Evolutionary conservation across 129 eudicot genomes (phyloP).

Genomic region (Erigeron canadensis): DNA sequence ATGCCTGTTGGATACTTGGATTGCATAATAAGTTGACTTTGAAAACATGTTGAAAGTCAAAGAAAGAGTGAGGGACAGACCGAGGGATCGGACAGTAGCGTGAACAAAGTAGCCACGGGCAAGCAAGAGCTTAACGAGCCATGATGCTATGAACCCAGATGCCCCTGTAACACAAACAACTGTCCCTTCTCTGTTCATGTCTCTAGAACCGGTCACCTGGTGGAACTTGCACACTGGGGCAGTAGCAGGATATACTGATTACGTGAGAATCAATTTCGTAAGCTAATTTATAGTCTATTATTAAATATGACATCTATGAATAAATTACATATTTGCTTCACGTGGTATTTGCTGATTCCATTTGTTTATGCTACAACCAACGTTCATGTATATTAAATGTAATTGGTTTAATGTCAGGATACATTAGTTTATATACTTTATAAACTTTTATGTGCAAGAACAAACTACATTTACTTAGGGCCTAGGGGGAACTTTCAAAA

Average conservation of each 20-base stretch:
- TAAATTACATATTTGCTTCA: neutral
- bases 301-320: neutral
- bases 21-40: too few species aligned
- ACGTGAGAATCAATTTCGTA: neutral
- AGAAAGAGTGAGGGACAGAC: constrained; percentile 20
- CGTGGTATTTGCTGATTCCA: neutral
- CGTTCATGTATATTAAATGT: neutral
- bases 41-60: too few species aligned
- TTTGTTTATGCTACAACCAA: neutral
- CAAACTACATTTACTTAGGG: too few species aligned
- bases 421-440: too few species aligned
- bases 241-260: neutral
- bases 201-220: neutral
- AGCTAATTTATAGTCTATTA: neutral
- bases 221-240: neutral
- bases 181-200: constrained; percentile 31
- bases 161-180: constrained; percentile 61
- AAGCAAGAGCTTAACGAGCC: constrained; percentile 55
- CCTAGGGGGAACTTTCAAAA: too few species aligned
- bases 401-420: too few species aligned
- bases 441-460: too few species aligned
- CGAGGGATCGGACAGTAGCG: constrained; percentile 43
- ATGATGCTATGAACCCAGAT: constrained; percentile 61
- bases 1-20: too few species aligned
- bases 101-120: constrained; percentile 50